Percentiles rank a stretch among this genome's conserved stretches.
Evolutionary conservation across 768 basidiomycete species (phyloP).

Genomic region (Hygrophorus russula): DNA sequence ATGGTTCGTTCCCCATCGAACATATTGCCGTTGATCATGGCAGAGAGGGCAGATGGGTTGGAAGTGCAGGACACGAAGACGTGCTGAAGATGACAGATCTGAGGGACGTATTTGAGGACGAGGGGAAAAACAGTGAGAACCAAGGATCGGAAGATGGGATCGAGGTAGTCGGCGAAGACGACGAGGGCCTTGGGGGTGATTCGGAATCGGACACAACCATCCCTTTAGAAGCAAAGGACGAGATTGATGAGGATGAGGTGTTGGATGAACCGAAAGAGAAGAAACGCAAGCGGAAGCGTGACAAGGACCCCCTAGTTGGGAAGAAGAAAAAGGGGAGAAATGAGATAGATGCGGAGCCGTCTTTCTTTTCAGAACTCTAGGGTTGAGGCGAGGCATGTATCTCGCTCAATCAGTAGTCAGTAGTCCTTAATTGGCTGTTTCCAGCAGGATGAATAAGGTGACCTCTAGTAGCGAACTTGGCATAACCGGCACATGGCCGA

Average conservation of each 20-base stretch:
- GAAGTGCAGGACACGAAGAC: constrained; percentile 87
- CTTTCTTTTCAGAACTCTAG: constrained; percentile 62
- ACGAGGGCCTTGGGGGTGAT: background rate
- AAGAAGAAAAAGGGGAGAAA: constrained; percentile 53
- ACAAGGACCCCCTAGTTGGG: constrained; percentile 33
- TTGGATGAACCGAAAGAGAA: constrained; percentile 19
- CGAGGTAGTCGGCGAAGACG: background rate
- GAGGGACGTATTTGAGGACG: constrained; percentile 52
- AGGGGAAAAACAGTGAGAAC: constrained; percentile 28
- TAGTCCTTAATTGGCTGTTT: too few relatives aligned
- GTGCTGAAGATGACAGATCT: constrained; percentile 77
- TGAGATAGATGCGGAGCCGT: constrained; percentile 40
- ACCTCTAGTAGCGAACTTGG: too few relatives aligned
- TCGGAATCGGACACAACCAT: constrained; percentile 10
- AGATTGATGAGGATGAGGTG: constrained; percentile 9
- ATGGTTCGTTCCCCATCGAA: constrained; percentile 89
- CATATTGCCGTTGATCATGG: constrained; percentile 48
- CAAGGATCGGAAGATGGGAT: background rate
- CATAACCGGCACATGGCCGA: too few relatives aligned
- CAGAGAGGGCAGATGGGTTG: constrained; percentile 51
- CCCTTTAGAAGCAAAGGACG: constrained; percentile 16
- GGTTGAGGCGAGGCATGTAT: too few relatives aligned
- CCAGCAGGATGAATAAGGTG: too few relatives aligned
- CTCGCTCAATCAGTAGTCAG: too few relatives aligned
- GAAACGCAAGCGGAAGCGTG: constrained; percentile 49